A percentile compares a stretch with the other conserved stretches of the same genome.
phyloP scores from a whole-genome alignment of 2,329 filamentous ascomycete species.

The Stagonosporopsis cucurbitacearum region DNA sequence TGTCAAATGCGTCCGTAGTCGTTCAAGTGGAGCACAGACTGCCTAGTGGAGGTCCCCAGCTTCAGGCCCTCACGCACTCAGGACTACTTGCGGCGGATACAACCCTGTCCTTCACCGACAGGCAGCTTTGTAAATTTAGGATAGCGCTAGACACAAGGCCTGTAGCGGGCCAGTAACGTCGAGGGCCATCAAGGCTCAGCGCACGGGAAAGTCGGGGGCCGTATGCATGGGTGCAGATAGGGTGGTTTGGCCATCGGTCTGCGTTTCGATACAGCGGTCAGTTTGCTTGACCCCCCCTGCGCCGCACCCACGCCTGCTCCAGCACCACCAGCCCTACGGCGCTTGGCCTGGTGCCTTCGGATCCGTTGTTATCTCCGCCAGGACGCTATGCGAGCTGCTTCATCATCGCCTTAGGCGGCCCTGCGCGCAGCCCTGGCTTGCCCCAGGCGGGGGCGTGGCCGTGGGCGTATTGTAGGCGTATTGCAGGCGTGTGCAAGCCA shows the following conservation, averaged over 20 bases:
- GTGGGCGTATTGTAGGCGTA: too few species aligned
- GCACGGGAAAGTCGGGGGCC: conserved; percentile 32
- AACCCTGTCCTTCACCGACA: conserved; percentile 42
- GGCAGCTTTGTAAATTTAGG: conserved; percentile 41
- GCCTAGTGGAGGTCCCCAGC: conserved; percentile 38
- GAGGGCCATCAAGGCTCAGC: conserved; percentile 30
- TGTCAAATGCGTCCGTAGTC: conserved; percentile 35
- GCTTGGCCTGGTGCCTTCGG: conserved; percentile 27
- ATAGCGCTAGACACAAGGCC: conserved; percentile 35
- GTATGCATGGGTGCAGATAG: conserved; percentile 26
- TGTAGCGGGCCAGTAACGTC: conserved; percentile 37
- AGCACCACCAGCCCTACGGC: conserved; percentile 33
- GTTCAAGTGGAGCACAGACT: conserved; percentile 38
- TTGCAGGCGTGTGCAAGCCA: not conserved
- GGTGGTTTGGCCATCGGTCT: conserved; percentile 22
- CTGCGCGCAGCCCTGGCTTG: not conserved
- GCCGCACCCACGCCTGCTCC: conserved; percentile 10
- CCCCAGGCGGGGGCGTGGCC: conserved; percentile 1
- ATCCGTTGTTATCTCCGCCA: conserved; percentile 30
- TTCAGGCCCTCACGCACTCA: conserved; percentile 39
- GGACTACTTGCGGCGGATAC: conserved; percentile 32
- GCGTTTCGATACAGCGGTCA: conserved; percentile 36
- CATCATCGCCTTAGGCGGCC: conserved; percentile 8
- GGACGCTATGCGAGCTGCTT: conserved; percentile 18
- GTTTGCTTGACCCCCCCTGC: conserved; percentile 22